Conservation (phyloP, 2,329 filamentous ascomycete genomes). For the Coniochaeta hoffmannii region DNA sequence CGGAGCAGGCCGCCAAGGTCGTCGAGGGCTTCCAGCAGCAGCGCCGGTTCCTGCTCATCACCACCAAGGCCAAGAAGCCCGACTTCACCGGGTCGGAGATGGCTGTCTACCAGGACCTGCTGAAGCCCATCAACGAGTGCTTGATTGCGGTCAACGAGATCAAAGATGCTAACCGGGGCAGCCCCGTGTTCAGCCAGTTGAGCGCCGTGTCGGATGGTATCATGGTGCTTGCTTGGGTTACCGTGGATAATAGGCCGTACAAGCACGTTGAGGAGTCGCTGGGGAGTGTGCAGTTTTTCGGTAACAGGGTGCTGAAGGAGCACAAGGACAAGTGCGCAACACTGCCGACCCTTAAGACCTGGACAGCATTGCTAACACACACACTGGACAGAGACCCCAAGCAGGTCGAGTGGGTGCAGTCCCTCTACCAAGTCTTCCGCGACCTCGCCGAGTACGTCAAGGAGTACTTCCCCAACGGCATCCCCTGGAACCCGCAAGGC, state of each 20-base stretch:
- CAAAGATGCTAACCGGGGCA: constrained; percentile 72
- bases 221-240: constrained; percentile 84
- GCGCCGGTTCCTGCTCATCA: constrained; percentile 78
- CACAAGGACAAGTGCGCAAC: constrained; percentile 60
- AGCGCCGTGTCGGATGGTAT: constrained; percentile 87
- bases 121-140: constrained; percentile 80
- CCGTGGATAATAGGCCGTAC: constrained; percentile 71
- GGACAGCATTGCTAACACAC: constrained; percentile 6
- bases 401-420: constrained; percentile 81
- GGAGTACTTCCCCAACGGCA: constrained; percentile 69
- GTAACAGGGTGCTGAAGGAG: constrained; percentile 87
- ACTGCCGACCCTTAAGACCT: neutral
- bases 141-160: constrained; percentile 73
- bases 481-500: constrained; percentile 80
- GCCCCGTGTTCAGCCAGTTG: constrained; percentile 71
- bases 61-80: constrained; percentile 89
- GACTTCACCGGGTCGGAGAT: constrained; percentile 56
- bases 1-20: constrained; percentile 62
- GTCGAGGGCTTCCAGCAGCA: constrained; percentile 70
- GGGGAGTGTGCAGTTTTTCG: constrained; percentile 83
- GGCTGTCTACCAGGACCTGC: constrained; percentile 62
- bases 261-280: constrained; percentile 82
- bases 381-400: constrained; percentile 55
- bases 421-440: constrained; percentile 88
- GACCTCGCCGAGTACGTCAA: constrained; percentile 79